Conservation (phyloP, 148 eudicot genomes). For the Cornus controversa region DNA sequence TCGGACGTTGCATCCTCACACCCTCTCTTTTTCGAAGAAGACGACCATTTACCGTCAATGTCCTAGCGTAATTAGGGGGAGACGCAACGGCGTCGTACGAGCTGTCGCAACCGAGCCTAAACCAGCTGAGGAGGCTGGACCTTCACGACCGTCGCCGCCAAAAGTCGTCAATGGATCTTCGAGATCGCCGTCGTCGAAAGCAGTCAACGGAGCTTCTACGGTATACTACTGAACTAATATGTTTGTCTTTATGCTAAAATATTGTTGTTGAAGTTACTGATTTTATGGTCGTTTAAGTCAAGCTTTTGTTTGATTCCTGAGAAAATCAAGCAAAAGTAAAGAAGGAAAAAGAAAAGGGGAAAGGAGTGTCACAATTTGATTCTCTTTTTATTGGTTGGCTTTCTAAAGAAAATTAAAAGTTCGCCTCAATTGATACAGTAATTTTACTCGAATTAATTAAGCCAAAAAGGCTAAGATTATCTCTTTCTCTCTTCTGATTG, state of each 20-base stretch:
- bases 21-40: background rate
- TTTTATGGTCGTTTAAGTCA: background rate
- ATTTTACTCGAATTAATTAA: background rate
- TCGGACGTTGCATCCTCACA: conserved; percentile 10
- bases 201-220: conserved; percentile 43
- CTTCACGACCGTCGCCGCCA: conserved; percentile 1
- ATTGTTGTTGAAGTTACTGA: background rate
- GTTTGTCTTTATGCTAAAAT: background rate
- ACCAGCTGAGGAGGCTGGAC: conserved; percentile 26
- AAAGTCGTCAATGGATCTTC: conserved; percentile 31
- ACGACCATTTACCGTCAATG: conserved; percentile 3
- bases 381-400: too few relatives aligned
- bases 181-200: conserved; percentile 16
- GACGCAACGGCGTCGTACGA: conserved; percentile 27
- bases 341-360: background rate
- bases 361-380: too few relatives aligned
- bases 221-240: conserved; percentile 13
- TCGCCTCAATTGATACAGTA: background rate
- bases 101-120: conserved; percentile 54
- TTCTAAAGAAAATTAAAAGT: too few relatives aligned
- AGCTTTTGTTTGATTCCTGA: background rate
- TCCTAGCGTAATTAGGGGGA: conserved; percentile 9
- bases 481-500: too few relatives aligned
- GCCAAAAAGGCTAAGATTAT: too few relatives aligned
- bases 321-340: background rate